Evolutionary conservation across 2,329 filamentous ascomycete genomes (phyloP).

Genomic region (Ambrosiella xylebori): DNA sequence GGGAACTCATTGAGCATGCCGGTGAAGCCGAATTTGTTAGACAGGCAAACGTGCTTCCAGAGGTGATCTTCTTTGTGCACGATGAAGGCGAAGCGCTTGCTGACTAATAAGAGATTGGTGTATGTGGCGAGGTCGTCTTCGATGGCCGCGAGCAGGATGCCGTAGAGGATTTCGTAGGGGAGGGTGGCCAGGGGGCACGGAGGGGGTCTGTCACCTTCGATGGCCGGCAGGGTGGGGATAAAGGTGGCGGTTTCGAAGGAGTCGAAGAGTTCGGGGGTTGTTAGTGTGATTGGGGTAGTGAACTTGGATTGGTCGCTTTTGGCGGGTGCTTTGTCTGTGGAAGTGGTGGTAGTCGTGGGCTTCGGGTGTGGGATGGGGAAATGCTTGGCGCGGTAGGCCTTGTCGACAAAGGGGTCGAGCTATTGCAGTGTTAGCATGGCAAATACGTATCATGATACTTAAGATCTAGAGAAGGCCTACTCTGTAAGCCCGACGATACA

Average conservation of each 20-base stretch:
- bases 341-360: not conserved
- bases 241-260: slow-evolving; percentile 60
- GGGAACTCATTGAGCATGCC: slow-evolving; percentile 67
- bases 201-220: slow-evolving; percentile 54
- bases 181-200: slow-evolving; percentile 65
- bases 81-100: slow-evolving; percentile 73
- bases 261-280: slow-evolving; percentile 52
- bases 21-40: slow-evolving; percentile 56
- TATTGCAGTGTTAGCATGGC: slow-evolving; percentile 21
- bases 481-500: slow-evolving; percentile 82
- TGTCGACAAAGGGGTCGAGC: slow-evolving; percentile 74
- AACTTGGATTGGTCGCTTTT: slow-evolving; percentile 21
- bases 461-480: slow-evolving; percentile 27
- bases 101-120: slow-evolving; percentile 59
- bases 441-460: not conserved
- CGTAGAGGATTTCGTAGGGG: slow-evolving; percentile 69
- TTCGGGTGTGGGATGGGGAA: slow-evolving; percentile 36
- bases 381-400: slow-evolving; percentile 78
- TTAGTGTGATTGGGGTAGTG: slow-evolving; percentile 21
- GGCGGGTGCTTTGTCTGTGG: slow-evolving; percentile 19
- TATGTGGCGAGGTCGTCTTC: slow-evolving; percentile 61
- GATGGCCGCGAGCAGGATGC: slow-evolving; percentile 60
- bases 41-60: slow-evolving; percentile 64
- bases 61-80: slow-evolving; percentile 69
- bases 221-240: slow-evolving; percentile 44